These are phyloP conservation scores for Colletotrichum salicis DNA, from an alignment of 2,329 filamentous ascomycete genomes.

Conservation along the genomic window DNA sequence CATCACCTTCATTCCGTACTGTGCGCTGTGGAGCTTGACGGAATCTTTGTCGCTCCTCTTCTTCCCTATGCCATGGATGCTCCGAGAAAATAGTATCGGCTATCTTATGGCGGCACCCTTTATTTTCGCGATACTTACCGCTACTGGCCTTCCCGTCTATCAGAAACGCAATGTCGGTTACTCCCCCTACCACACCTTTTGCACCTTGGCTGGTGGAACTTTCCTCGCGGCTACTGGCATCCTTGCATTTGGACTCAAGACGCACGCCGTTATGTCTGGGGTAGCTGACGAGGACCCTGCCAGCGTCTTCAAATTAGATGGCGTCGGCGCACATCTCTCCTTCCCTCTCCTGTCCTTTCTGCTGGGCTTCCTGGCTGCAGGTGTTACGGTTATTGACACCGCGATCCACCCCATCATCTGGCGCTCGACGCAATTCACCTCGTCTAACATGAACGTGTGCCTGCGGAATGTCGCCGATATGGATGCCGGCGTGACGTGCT, in stretches of 20 bases:
- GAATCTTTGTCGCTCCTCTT: constrained; percentile 60
- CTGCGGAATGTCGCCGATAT: constrained; percentile 61
- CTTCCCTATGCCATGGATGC: constrained; percentile 52
- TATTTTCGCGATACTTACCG: constrained; percentile 49
- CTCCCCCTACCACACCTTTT: constrained; percentile 45
- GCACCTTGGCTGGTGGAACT: constrained; percentile 49
- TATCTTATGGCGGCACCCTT: constrained; percentile 57
- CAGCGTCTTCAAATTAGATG: constrained; percentile 42
- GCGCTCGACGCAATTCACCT: constrained; percentile 61
- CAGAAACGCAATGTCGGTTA: constrained; percentile 45
- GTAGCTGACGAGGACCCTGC: constrained; percentile 33
- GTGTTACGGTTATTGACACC: constrained; percentile 52
- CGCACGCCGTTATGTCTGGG: constrained; percentile 47
- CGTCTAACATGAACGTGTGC: constrained; percentile 55
- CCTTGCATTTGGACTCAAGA: constrained; percentile 58
- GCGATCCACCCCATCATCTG: constrained; percentile 55
- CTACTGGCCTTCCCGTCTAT: constrained; percentile 47
- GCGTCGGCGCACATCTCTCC: constrained; percentile 43
- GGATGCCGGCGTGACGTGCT: constrained; percentile 53
- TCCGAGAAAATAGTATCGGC: constrained; percentile 53
- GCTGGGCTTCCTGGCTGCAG: constrained; percentile 59
- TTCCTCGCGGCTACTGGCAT: constrained; percentile 53
- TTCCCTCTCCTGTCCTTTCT: constrained; percentile 57
- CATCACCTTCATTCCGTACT: constrained; percentile 56
- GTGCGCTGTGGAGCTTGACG: constrained; percentile 59